Conservation (phyloP, 768 basidiomycete genomes). For the Russula sp. region DNA sequence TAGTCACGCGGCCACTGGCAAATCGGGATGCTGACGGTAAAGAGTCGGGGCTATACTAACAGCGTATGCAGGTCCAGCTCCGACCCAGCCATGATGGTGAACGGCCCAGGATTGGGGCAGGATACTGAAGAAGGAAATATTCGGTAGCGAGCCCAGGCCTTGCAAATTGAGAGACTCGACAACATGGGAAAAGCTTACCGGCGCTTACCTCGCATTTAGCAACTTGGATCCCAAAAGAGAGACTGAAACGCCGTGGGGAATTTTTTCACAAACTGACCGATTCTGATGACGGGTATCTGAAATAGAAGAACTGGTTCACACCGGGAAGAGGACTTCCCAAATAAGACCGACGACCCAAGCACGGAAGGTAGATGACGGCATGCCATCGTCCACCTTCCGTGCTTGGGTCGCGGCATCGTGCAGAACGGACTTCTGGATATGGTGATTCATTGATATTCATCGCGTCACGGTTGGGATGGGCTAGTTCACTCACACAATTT, state of each 20-base stretch:
- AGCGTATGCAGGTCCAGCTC: conserved; percentile 38
- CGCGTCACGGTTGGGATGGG: too few species aligned
- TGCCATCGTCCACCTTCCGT: too few species aligned
- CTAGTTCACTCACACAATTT: too few species aligned
- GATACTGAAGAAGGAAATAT: conserved; percentile 50
- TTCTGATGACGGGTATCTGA: conserved; percentile 53
- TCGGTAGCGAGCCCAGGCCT: conserved; percentile 57
- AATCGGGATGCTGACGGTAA: too few species aligned
- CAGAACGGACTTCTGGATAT: conserved; percentile 54
- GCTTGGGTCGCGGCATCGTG: conserved; percentile 46
- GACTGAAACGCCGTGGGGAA: too few species aligned
- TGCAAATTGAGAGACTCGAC: conserved; percentile 62
- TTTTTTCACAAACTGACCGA: conserved; percentile 35
- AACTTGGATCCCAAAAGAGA: conserved; percentile 1
- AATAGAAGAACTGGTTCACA: conserved; percentile 76
- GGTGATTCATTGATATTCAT: conserved; percentile 57
- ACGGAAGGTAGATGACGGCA: conserved; percentile 40
- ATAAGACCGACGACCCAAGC: conserved; percentile 41
- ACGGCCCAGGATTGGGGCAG: conserved; percentile 69
- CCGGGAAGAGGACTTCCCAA: conserved; percentile 60
- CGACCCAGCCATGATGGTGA: conserved; percentile 46
- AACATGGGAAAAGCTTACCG: conserved; percentile 72
- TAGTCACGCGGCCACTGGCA: too few species aligned
- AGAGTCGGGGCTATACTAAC: conserved; percentile 25
- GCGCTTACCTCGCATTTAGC: conserved; percentile 28